Conservation (phyloP, 129 eudicot genomes). For the Glebionis coronaria region DNA sequence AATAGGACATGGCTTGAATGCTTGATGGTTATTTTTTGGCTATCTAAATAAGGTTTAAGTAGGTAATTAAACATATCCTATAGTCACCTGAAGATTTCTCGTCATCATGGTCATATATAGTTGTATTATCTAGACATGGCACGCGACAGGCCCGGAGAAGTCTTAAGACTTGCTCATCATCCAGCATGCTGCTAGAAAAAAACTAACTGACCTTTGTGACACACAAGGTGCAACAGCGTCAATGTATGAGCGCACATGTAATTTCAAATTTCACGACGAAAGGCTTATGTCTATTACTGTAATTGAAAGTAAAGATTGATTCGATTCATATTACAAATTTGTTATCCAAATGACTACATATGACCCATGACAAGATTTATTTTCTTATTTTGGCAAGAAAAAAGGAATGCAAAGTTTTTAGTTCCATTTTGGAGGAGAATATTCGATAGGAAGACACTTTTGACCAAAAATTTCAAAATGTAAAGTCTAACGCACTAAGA, state of each 20-base stretch:
- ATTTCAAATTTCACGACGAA: not conserved
- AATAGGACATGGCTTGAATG: not conserved
- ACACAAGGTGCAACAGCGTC: not conserved
- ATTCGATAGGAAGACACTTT: conserved; percentile 12
- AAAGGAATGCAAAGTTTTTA: conserved; percentile 14
- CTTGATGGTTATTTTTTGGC: not conserved
- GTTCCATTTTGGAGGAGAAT: conserved; percentile 12
- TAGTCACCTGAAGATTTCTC: not conserved
- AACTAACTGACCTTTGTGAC: not conserved
- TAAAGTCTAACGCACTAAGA: too few relatives aligned
- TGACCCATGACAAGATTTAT: not conserved
- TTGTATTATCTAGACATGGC: not conserved
- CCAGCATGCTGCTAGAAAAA: not conserved
- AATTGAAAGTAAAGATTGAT: not conserved
- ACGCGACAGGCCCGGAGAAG: too few relatives aligned
- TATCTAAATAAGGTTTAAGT: not conserved
- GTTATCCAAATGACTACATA: not conserved
- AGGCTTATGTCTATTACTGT: not conserved
- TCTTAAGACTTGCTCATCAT: not conserved
- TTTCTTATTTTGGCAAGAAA: conserved; percentile 19
- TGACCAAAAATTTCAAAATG: conserved; percentile 9
- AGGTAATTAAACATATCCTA: not conserved
- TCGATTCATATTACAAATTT: not conserved
- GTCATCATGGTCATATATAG: not conserved
- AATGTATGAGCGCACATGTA: not conserved